Base-by-base conservation (phyloP, 352 stramenopile genomes). In the Phytophthora kernoviae region DNA sequence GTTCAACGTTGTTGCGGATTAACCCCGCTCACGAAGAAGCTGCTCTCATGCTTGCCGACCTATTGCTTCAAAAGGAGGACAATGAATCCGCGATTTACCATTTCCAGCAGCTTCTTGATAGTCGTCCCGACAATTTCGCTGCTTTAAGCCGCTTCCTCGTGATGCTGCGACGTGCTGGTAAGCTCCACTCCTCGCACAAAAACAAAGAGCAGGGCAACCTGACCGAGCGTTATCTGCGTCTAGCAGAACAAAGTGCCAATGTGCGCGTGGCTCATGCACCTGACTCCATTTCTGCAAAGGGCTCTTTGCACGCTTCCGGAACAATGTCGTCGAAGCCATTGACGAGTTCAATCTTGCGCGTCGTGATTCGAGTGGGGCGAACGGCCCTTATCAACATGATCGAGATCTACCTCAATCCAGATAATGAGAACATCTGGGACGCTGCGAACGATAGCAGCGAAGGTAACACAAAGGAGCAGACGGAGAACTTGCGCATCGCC, bases 391-490 rank as follows among this genome's bases (percentile, higher is more conserved):
- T 93, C 33, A 84, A 97, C 59, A 97, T 98, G 87, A 91, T 96
- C 46, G 84, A 98, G 69, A 93, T 98, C 42, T 98, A 98, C 60
- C 56, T 98, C 21, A 97, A 97, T 53, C 93, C 93, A 6, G 93
- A 98, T 65, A 94, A 94, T 20, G 91, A 96, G 37, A 96, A 96
- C 51, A 44, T 98, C 11, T 98, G 92, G 92, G 88, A 97, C n/a
- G 36, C 54, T 39, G 65, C 54, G 10, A 56, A 46, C n/a, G 73
- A 75, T 44, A 37, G 37, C 8, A 70, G 48, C 47, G 65, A 73
- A 54, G 60, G 58, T 44, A 85, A 90, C 54, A 79, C 62, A 8
- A 96, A 91, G 46, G 85, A 94, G 45, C 78, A 90, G 48, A 83
- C 75, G 4, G 91, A 97, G 54, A 93, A 93, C 62, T 84, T 98